phyloP scores from a whole-genome alignment of 139 green algal species.

The Closterium sp. region DNA sequence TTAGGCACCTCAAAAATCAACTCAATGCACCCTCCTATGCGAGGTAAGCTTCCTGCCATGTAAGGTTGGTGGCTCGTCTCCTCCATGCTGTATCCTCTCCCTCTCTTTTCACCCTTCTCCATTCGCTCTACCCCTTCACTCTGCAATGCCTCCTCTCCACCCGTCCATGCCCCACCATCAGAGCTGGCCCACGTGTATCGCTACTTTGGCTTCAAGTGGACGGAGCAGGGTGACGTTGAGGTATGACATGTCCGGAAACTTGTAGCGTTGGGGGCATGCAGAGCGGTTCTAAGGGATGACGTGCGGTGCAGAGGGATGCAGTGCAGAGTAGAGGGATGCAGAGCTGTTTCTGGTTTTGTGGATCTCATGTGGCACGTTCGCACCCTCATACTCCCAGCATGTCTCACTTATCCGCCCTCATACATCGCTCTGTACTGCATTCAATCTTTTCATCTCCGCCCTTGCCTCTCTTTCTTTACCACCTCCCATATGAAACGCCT shows the following conservation, averaged over 20 bases:
- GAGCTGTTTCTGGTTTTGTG: neutral
- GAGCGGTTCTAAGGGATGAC: neutral
- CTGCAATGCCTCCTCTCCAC: too few relatives aligned
- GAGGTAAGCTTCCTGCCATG: too few relatives aligned
- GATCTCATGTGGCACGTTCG: too few relatives aligned
- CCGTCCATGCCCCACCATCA: neutral
- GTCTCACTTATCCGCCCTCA: too few relatives aligned
- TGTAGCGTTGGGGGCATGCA: neutral
- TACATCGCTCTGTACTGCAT: neutral
- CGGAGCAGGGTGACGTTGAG: neutral
- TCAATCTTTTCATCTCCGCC: neutral
- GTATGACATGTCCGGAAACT: neutral
- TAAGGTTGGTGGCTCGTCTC: too few relatives aligned
- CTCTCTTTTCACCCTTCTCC: neutral
- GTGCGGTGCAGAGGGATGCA: too few relatives aligned
- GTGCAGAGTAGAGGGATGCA: neutral
- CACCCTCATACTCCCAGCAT: too few relatives aligned
- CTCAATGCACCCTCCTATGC: too few relatives aligned
- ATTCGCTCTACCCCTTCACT: neutral
- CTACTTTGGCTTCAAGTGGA: conserved; percentile 6
- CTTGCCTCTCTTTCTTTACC: neutral
- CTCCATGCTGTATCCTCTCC: too few relatives aligned
- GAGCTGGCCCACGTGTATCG: conserved; percentile 15
- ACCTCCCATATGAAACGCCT: neutral
- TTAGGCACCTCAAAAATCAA: too few relatives aligned